Base-by-base conservation (phyloP, 345 rosid species). In the Aurinia saxatilis region DNA sequence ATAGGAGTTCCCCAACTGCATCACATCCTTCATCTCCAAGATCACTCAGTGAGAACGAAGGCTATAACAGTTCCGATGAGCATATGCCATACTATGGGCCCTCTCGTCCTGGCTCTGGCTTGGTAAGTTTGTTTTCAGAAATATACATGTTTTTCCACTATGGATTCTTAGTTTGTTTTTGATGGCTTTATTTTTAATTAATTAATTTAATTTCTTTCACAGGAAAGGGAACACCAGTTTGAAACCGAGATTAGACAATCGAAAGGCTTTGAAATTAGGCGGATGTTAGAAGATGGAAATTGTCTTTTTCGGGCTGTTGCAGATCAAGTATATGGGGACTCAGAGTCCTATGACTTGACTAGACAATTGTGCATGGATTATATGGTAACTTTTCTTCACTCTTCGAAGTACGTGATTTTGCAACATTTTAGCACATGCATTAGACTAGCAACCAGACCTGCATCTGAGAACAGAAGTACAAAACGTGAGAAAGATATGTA, bases 51-150 rank as follows among this genome's bases (percentile, higher is more conserved):
- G 98, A 95, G 59, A 78, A 57, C 56, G 99, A 95, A 72, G 99
- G 99, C 37, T 95, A 95, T 54, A 95, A 95, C 68, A 95, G 99
- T 71, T 93, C 98, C 29, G 99, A 95, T 86, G 99, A 95, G 79
- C 98, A 90, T 76, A 82, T 71, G 61, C 81, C 96, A 34, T 89
- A 87, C 72, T 88, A 61, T 60, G 84, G 53, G 42, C 83, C 91
- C 55, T 82, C 95, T 12, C 90, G 81, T 72, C 78, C 80, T 60
- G 99, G 90, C 70, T 50, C 73, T 71, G 98, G 83, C 66, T 39
- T 51, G 35, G 99, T 95, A 72, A 79, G 91, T 77, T 76, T 21
- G 39, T 46, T 14, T 48, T 21, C 18, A 25, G 31, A 44, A 13
- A n/a, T 10, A 11, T 13, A 30, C 5, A 30, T 46, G 1, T 11